Conservation (phyloP, 176 grass and related monocot genomes). For the Eleusine coracana region DNA sequence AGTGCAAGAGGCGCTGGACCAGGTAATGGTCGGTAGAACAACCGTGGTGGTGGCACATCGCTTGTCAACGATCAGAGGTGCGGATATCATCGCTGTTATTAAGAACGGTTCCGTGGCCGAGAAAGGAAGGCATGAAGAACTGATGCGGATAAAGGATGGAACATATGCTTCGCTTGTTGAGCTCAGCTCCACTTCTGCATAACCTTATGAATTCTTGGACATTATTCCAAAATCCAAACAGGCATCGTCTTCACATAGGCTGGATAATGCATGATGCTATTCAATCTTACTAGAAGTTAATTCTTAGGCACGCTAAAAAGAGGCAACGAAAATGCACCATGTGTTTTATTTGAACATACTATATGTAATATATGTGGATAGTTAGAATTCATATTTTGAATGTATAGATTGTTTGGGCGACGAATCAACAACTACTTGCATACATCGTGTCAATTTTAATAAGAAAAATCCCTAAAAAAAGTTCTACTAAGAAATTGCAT, state of each 20-base stretch:
- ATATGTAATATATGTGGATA: background rate
- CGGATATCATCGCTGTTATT: conserved; percentile 60
- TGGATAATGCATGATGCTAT: background rate
- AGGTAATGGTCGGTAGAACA: conserved; percentile 56
- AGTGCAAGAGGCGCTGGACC: conserved; percentile 79
- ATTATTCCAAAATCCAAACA: background rate
- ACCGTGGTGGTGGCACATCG: conserved; percentile 72
- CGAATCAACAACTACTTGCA: background rate
- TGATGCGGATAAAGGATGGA: conserved; percentile 58
- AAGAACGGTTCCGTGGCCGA: conserved; percentile 63
- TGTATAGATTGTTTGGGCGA: background rate
- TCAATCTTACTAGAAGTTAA: background rate
- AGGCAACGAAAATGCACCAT: background rate
- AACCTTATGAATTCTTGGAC: background rate
- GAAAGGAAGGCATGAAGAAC: conserved; percentile 64
- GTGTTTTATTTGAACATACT: background rate
- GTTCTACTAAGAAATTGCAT: background rate
- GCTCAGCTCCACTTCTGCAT: conserved; percentile 45
- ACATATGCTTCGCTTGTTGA: conserved; percentile 68
- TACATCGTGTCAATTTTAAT: background rate
- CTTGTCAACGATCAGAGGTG: conserved; percentile 58
- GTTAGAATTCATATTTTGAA: background rate
- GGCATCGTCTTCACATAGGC: background rate
- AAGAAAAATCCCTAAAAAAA: no score
- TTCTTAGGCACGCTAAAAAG: background rate